These are phyloP conservation scores for Melanogaster broomeanus DNA, from an alignment of 768 basidiomycete genomes.

Conservation along the genomic window DNA sequence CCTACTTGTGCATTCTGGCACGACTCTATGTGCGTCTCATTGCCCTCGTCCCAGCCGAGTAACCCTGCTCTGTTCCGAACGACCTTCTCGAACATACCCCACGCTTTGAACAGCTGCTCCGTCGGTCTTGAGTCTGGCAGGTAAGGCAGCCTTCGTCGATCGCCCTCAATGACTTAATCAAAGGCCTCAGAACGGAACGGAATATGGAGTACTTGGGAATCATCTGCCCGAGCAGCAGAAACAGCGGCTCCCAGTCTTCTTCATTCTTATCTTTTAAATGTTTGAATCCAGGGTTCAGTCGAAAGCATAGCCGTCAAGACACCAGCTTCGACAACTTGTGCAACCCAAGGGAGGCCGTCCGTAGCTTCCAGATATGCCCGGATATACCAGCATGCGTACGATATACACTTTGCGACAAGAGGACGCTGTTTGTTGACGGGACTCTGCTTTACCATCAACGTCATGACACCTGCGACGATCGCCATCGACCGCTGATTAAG, in stretches of 20 bases:
- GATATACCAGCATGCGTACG: slow-evolving; percentile 32
- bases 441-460: slow-evolving; percentile 11
- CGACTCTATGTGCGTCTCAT: slow-evolving; percentile 18
- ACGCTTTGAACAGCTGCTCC: slow-evolving; percentile 18
- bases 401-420: slow-evolving; percentile 26
- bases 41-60: slow-evolving; percentile 3
- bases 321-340: slow-evolving; percentile 24
- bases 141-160: slow-evolving; percentile 14
- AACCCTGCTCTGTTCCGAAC: slow-evolving; percentile 17
- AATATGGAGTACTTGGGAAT: slow-evolving; percentile 30
- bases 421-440: background rate
- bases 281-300: slow-evolving; percentile 26
- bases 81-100: slow-evolving; percentile 21
- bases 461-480: slow-evolving; percentile 16
- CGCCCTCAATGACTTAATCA: slow-evolving; percentile 13
- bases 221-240: slow-evolving; percentile 22
- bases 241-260: slow-evolving; percentile 32
- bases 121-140: slow-evolving; percentile 13
- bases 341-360: slow-evolving; percentile 28
- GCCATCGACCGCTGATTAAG: slow-evolving; percentile 23
- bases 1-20: slow-evolving; percentile 29
- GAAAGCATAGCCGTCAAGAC: slow-evolving; percentile 26
- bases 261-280: slow-evolving; percentile 14
- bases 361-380: slow-evolving; percentile 27
- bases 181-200: slow-evolving; percentile 16